These are phyloP conservation scores for Hibiscus syriacus DNA, from an alignment of 345 rosid species.

Conservation along the genomic window DNA sequence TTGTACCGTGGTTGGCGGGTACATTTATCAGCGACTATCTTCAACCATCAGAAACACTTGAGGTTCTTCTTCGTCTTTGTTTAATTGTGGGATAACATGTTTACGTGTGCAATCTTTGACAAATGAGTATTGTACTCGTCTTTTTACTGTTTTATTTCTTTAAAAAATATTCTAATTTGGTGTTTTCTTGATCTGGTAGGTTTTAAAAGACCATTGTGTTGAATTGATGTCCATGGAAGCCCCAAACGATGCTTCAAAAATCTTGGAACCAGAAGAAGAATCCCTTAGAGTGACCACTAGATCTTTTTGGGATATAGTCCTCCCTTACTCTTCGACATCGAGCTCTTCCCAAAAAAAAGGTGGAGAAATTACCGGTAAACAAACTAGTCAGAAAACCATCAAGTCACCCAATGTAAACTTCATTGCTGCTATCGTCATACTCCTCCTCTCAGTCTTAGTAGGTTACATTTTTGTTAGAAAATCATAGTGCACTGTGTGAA, in stretches of 20 bases:
- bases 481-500: constrained; percentile 9
- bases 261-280: constrained; percentile 58
- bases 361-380: constrained; percentile 14
- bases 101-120: neutral
- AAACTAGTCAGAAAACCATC: neutral
- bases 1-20: too few relatives aligned
- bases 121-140: too few relatives aligned
- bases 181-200: constrained; percentile 27
- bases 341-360: constrained; percentile 19
- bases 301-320: constrained; percentile 63
- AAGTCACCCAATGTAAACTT: constrained; percentile 21
- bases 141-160: too few relatives aligned
- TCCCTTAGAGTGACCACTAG: constrained; percentile 30
- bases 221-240: constrained; percentile 78
- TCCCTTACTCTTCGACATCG: constrained; percentile 21
- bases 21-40: constrained; percentile 62
- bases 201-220: constrained; percentile 67
- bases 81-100: neutral
- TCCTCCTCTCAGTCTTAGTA: constrained; percentile 43
- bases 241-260: constrained; percentile 31
- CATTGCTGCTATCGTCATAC: constrained; percentile 40
- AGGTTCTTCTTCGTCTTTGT: constrained; percentile 38
- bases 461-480: constrained; percentile 40
- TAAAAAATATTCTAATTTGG: neutral
- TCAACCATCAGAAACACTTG: constrained; percentile 61